Percentiles rank a stretch among this genome's conserved stretches.
phyloP scores from a whole-genome alignment of 768 basidiomycete genomes.

The Lentinula lateritia region DNA sequence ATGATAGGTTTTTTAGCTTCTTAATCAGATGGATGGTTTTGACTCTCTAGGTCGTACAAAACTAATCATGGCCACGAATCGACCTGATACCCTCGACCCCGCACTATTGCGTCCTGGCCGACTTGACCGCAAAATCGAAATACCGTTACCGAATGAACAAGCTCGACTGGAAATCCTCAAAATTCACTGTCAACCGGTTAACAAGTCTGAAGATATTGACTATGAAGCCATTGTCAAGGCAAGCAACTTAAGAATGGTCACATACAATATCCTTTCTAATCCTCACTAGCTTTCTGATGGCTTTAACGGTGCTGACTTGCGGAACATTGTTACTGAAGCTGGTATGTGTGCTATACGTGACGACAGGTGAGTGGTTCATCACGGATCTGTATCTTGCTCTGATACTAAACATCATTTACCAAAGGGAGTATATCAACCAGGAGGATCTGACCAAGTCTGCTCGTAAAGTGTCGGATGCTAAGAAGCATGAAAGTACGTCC shows the following conservation, averaged over 20 bases:
- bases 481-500: constrained; percentile 92
- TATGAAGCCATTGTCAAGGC: constrained; percentile 98
- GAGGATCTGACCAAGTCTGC: constrained; percentile 97
- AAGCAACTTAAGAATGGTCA: constrained; percentile 5
- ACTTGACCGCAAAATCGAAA: constrained; percentile 95
- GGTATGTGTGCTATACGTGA: constrained; percentile 99
- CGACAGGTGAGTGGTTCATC: constrained; percentile 54
- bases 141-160: constrained; percentile 96
- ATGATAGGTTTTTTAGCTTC: constrained; percentile 36
- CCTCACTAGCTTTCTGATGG: constrained; percentile 5
- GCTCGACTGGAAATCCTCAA: constrained; percentile 95
- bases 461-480: constrained; percentile 91
- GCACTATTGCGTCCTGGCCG: constrained; percentile 94
- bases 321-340: constrained; percentile 92
- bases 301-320: constrained; percentile 75
- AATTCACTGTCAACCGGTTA: constrained; percentile 91
- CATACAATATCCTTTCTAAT: background rate
- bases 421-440: constrained; percentile 84
- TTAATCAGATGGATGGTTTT: constrained; percentile 99
- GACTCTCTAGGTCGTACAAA: constrained; percentile 94
- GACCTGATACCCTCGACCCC: constrained; percentile 96
- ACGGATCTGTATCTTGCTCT: background rate
- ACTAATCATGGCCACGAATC: constrained; percentile 99
- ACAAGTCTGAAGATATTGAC: constrained; percentile 93
- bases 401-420: constrained; percentile 1